Percentiles rank a stretch among this genome's conserved stretches.
phyloP scores from a whole-genome alignment of 108 stramenopile species.

The Pseudonitzschia multiseries region DNA sequence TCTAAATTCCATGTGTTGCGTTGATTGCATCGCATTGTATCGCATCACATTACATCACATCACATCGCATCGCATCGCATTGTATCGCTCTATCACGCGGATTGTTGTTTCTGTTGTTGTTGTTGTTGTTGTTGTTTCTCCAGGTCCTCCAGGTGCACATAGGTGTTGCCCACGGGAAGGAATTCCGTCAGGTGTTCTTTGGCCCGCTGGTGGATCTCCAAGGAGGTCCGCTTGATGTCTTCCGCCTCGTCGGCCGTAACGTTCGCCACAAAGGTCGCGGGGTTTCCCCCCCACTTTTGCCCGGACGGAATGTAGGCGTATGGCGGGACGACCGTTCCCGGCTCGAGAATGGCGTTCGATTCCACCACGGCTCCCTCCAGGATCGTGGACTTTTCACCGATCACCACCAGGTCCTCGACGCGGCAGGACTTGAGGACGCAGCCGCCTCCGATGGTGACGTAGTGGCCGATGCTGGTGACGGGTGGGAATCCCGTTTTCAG shows the following conservation, averaged over 20 bases:
- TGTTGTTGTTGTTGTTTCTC: slow-evolving; percentile 29
- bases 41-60: too few species aligned
- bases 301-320: slow-evolving; percentile 85
- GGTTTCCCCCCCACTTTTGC: slow-evolving; percentile 93
- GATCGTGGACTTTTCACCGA: slow-evolving; percentile 90
- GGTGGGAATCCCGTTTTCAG: slow-evolving; percentile 82
- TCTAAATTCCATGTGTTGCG: too few species aligned
- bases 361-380: slow-evolving; percentile 88
- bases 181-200: slow-evolving; percentile 88
- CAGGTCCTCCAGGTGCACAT: slow-evolving; percentile 87
- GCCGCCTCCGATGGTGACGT: slow-evolving; percentile 77
- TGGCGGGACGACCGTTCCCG: slow-evolving; percentile 88
- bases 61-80: too few species aligned
- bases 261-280: slow-evolving; percentile 74
- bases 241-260: slow-evolving; percentile 75
- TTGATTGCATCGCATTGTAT: too few species aligned
- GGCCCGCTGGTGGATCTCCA: slow-evolving; percentile 63
- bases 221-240: slow-evolving; percentile 63
- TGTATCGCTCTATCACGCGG: too few species aligned
- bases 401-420: slow-evolving; percentile 76
- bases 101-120: not conserved
- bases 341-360: slow-evolving; percentile 80
- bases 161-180: slow-evolving; percentile 84
- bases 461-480: slow-evolving; percentile 81
- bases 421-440: slow-evolving; percentile 82